These are phyloP conservation scores for Biscogniauxia marginata DNA, from an alignment of 2,329 filamentous ascomycete species.

Conservation along the genomic window DNA sequence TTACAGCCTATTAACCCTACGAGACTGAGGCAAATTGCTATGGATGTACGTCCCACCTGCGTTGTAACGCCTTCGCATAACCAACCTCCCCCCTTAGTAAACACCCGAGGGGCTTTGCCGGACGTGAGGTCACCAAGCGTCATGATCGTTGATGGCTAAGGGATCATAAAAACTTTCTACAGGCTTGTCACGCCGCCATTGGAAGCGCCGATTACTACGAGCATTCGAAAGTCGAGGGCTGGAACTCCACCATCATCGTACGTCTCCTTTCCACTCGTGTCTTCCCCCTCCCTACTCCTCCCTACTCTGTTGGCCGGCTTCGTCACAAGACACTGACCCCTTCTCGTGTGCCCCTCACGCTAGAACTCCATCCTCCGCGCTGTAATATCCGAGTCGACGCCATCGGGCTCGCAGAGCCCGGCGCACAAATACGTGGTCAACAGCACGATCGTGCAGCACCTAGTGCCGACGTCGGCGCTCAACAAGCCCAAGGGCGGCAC, in stretches of 20 bases:
- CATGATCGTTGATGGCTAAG: conserved; percentile 13
- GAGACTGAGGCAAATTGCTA: conserved; percentile 80
- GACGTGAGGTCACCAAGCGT: too few species aligned
- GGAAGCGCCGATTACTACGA: conserved; percentile 77
- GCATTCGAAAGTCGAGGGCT: conserved; percentile 77
- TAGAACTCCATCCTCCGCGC: conserved; percentile 76
- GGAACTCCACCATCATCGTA: conserved; percentile 95
- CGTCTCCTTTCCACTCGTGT: conserved; percentile 32
- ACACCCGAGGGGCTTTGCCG: too few species aligned
- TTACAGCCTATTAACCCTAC: conserved; percentile 70
- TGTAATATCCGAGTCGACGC: conserved; percentile 72
- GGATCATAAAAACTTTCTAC: conserved; percentile 14
- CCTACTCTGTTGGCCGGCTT: neutral
- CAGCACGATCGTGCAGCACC: conserved; percentile 96
- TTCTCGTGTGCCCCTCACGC: conserved; percentile 7
- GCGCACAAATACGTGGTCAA: conserved; percentile 94
- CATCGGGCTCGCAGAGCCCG: conserved; percentile 55
- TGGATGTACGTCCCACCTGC: conserved; percentile 69
- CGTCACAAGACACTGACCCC: conserved; percentile 2
- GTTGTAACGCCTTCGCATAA: too few species aligned
- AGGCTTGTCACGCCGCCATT: conserved; percentile 84
- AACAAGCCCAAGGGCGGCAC: conserved; percentile 57
- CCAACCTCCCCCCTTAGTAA: too few species aligned
- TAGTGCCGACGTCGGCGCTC: conserved; percentile 64
- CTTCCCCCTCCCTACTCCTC: neutral